Percentiles rank a stretch among this genome's conserved stretches.
Conservation (phyloP, 495 filamentous ascomycete genomes). For the Astrothelium macrocarpum region DNA sequence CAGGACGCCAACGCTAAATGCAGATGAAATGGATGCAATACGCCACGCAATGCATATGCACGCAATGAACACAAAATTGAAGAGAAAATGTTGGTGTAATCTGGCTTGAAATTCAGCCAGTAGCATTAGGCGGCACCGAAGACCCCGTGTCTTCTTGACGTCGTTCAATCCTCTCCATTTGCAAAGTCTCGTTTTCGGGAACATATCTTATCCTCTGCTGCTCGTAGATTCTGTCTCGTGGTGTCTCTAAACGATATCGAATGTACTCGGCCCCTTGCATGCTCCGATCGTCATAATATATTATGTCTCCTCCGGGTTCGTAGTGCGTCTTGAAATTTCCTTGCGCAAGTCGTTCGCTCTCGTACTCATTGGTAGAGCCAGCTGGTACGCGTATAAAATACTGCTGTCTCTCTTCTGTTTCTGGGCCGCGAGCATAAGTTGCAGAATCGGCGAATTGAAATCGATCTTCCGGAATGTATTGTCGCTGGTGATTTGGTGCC, state of each 20-base stretch:
- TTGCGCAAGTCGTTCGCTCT: background rate
- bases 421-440: background rate
- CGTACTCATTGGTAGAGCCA: background rate
- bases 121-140: background rate
- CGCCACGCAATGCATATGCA: constrained; percentile 1
- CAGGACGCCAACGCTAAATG: background rate
- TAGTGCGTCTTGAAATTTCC: background rate
- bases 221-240: background rate
- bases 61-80: background rate
- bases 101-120: background rate
- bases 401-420: background rate
- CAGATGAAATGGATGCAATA: background rate
- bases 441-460: background rate
- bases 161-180: background rate
- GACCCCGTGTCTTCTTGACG: background rate
- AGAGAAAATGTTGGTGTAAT: background rate
- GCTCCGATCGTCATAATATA: background rate
- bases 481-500: background rate
- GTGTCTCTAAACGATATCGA: background rate
- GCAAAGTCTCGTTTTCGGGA: background rate
- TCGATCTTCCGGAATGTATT: background rate
- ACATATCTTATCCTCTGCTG: constrained; percentile 1
- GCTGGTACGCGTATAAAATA: background rate
- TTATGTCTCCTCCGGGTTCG: background rate
- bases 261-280: background rate